Percentiles rank a stretch among this genome's conserved stretches.
Evolutionary conservation across 2,329 filamentous ascomycete genomes (phyloP).

Genomic region (Arthroderma sp.): DNA sequence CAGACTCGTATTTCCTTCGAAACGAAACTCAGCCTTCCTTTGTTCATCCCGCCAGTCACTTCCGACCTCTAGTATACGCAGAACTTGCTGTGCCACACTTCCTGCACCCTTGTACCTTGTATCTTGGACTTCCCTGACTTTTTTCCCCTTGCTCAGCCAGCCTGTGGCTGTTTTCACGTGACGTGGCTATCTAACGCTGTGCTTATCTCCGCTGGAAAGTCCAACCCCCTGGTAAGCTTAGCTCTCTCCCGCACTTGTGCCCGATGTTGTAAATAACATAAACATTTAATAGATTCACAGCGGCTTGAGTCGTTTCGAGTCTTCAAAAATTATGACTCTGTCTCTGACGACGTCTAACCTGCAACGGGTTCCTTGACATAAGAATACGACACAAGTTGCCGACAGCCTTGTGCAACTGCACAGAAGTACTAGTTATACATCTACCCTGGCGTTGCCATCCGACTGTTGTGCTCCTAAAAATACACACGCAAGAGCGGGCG

Average conservation of each 20-base stretch:
- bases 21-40: neutral
- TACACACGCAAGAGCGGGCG: neutral
- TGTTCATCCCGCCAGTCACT: neutral
- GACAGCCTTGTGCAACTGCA: conserved; percentile 1
- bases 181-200: neutral
- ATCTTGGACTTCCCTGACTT: neutral
- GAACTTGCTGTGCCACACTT: neutral
- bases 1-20: neutral
- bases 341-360: neutral
- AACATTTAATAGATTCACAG: neutral
- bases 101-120: neutral
- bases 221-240: neutral
- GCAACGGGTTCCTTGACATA: neutral
- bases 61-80: neutral
- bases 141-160: neutral
- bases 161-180: neutral
- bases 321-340: neutral
- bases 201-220: conserved; percentile 1
- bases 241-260: neutral
- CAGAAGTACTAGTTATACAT: neutral
- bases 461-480: neutral
- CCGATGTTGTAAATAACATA: neutral
- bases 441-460: neutral
- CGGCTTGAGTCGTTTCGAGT: neutral
- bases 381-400: neutral